These are phyloP conservation scores for Elongisporangium prolatum DNA, from an alignment of 352 stramenopile species.

Conservation along the genomic window DNA sequence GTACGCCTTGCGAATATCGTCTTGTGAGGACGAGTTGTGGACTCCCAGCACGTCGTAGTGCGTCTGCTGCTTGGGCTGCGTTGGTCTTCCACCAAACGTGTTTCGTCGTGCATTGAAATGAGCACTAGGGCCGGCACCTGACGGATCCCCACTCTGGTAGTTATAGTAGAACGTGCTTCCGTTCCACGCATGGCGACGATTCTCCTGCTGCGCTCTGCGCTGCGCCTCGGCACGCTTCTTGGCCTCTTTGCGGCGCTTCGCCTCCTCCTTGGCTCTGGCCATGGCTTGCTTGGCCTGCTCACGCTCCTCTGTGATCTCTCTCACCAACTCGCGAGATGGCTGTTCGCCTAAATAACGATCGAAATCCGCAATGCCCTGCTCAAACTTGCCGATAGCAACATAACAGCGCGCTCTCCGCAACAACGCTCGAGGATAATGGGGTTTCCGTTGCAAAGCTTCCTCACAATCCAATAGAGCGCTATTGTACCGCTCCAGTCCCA, in stretches of 20 bases:
- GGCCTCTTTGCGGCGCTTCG: constrained; percentile 26
- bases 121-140: constrained; percentile 10
- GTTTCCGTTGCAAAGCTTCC: constrained; percentile 56
- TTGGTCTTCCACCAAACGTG: not conserved
- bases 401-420: constrained; percentile 70
- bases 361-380: constrained; percentile 69
- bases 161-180: constrained; percentile 49
- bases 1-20: constrained; percentile 89
- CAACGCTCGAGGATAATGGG: constrained; percentile 48
- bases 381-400: constrained; percentile 48
- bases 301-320: constrained; percentile 42
- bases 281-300: constrained; percentile 43
- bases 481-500: constrained; percentile 61
- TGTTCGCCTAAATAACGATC: constrained; percentile 61
- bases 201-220: constrained; percentile 31
- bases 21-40: constrained; percentile 36
- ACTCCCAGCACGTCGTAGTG: constrained; percentile 85
- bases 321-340: constrained; percentile 12
- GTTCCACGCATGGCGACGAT: constrained; percentile 37
- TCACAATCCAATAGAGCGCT: constrained; percentile 74
- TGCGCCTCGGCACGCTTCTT: constrained; percentile 38
- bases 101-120: constrained; percentile 10
- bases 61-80: constrained; percentile 26
- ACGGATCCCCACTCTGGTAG: constrained; percentile 26
- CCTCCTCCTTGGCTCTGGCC: constrained; percentile 34